Evolutionary conservation across 192 early-diverging fungal species (phyloP).

Genomic region (Entrophospora sp.): DNA sequence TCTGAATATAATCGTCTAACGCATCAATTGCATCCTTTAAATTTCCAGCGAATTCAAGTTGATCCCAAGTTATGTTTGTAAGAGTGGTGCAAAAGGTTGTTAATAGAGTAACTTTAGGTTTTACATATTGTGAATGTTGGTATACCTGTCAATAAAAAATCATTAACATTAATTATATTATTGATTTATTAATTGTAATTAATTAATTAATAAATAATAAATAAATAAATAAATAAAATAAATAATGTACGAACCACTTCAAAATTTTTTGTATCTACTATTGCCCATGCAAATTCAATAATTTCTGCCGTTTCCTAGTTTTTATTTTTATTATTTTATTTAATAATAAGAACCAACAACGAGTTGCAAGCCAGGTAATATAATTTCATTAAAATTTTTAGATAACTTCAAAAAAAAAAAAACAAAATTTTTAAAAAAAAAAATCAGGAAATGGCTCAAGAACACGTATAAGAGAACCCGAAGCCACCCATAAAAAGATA

Average conservation of each 20-base stretch:
- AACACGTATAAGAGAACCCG: conserved; percentile 16
- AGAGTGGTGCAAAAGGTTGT: conserved; percentile 51
- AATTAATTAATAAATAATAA: too few species aligned
- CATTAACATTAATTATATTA: too few species aligned
- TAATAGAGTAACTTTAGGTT: conserved; percentile 40
- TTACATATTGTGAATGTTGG: conserved; percentile 39
- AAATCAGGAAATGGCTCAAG: conserved; percentile 18
- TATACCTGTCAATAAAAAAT: conserved; percentile 19
- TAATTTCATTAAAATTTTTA: conserved; percentile 18
- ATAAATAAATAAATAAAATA: too few species aligned
- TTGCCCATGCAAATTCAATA: conserved; percentile 49
- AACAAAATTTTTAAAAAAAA: not conserved
- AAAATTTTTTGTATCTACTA: conserved; percentile 36
- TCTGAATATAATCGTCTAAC: conserved; percentile 44
- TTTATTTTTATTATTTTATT: too few species aligned
- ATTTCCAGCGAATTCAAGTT: conserved; percentile 39
- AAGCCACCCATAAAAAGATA: conserved; percentile 5
- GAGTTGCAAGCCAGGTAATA: conserved; percentile 18
- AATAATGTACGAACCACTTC: conserved; percentile 22
- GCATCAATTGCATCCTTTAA: conserved; percentile 44
- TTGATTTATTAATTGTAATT: too few species aligned
- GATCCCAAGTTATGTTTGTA: conserved; percentile 51
- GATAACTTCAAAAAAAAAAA: conserved; percentile 14
- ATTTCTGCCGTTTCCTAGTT: conserved; percentile 49
- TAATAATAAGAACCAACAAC: conserved; percentile 14